phyloP scores from a whole-genome alignment of 805 yeast genomes.

The Scheffersomyces coipomensis region DNA sequence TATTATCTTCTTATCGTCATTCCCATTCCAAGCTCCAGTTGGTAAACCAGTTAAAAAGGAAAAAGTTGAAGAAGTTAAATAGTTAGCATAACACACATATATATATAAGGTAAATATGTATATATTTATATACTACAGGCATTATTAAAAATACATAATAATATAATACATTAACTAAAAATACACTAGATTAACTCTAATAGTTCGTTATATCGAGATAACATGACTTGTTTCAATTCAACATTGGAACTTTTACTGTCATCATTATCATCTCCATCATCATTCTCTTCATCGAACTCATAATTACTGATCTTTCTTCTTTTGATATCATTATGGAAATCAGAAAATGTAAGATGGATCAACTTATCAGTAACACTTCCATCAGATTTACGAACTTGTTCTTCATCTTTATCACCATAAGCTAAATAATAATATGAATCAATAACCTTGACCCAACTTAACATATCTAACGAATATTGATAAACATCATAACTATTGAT shows the following conservation, averaged over 20 bases:
- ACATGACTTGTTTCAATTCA: constrained; percentile 15
- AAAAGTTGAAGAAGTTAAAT: constrained; percentile 4
- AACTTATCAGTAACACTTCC: not conserved
- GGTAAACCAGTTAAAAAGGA: constrained; percentile 10
- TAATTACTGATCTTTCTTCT: constrained; percentile 10
- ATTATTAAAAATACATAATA: too few species aligned
- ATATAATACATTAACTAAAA: not conserved
- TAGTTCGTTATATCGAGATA: constrained; percentile 9
- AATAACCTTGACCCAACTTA: constrained; percentile 46
- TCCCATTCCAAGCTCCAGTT: constrained; percentile 15
- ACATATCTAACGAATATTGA: constrained; percentile 39
- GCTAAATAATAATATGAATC: constrained; percentile 42
- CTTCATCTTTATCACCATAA: not conserved
- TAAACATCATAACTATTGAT: constrained; percentile 32
- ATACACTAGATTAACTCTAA: not conserved
- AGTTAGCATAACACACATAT: not conserved
- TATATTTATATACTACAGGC: too few species aligned
- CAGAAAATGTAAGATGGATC: constrained; percentile 3
- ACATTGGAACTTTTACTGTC: not conserved
- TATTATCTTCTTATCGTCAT: constrained; percentile 16
- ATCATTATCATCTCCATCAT: too few species aligned
- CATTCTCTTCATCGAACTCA: constrained; percentile 4
- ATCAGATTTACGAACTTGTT: not conserved
- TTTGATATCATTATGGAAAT: constrained; percentile 12
- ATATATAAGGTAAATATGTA: not conserved